These are phyloP conservation scores for Penicillium argentinense DNA, from an alignment of 495 filamentous ascomycete genomes.

Conservation along the genomic window DNA sequence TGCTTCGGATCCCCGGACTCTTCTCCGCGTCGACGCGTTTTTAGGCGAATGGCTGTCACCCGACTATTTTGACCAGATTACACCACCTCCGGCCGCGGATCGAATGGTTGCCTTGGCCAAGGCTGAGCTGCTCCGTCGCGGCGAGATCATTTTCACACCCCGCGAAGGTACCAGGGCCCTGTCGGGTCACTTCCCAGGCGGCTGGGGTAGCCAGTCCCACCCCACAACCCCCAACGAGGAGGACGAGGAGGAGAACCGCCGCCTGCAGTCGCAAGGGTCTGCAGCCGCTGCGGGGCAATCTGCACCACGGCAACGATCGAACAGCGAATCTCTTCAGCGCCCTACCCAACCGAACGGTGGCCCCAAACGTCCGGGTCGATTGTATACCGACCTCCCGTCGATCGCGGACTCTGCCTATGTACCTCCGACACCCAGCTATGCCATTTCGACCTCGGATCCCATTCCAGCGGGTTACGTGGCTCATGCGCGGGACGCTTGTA, in stretches of 20 bases:
- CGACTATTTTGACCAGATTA: constrained; percentile 90
- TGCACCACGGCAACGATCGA: constrained; percentile 32
- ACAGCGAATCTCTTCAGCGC: constrained; percentile 27
- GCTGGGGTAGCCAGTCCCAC: constrained; percentile 50
- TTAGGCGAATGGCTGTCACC: constrained; percentile 94
- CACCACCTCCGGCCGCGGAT: constrained; percentile 78
- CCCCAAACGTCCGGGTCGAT: constrained; percentile 20
- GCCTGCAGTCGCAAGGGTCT: background rate
- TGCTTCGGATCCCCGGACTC: constrained; percentile 22
- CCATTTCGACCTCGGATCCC: constrained; percentile 71
- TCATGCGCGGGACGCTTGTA: constrained; percentile 88
- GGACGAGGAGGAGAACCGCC: constrained; percentile 28
- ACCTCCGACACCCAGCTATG: constrained; percentile 77
- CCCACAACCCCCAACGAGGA: constrained; percentile 24
- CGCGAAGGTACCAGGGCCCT: constrained; percentile 26
- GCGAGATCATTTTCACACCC: constrained; percentile 44
- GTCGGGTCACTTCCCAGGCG: constrained; percentile 59
- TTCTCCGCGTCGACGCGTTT: constrained; percentile 82
- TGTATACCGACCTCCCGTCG: constrained; percentile 35
- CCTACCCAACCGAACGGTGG: constrained; percentile 12
- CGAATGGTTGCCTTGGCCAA: constrained; percentile 88
- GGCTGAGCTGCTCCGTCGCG: constrained; percentile 72
- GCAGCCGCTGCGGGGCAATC: background rate
- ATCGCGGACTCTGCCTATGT: constrained; percentile 54
- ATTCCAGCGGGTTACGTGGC: constrained; percentile 87